A percentile compares a stretch with the other conserved stretches of the same genome.
Conservation (phyloP, 2,329 filamentous ascomycete species). For the Chaetomiaceae sp. region DNA sequence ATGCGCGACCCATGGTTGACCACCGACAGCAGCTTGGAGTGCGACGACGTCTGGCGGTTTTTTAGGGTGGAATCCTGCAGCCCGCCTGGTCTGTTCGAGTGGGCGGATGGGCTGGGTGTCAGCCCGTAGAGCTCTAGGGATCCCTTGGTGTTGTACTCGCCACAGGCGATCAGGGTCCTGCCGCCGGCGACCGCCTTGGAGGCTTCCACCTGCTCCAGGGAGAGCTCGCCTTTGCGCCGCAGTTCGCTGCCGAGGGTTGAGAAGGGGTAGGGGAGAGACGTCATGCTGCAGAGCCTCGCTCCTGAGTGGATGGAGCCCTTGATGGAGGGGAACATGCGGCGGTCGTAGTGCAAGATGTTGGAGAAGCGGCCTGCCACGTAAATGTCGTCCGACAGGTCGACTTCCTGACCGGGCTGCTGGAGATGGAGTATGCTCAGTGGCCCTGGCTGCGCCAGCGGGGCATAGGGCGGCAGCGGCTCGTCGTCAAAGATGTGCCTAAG, state of each 20-base stretch:
- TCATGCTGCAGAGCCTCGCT: slow-evolving; percentile 68
- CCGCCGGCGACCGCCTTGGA: slow-evolving; percentile 51
- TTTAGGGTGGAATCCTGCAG: slow-evolving; percentile 53
- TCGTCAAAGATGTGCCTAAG: slow-evolving; percentile 45
- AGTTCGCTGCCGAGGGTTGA: slow-evolving; percentile 58
- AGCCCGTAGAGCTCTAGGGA: slow-evolving; percentile 82
- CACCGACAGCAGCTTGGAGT: slow-evolving; percentile 76
- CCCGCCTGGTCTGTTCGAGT: slow-evolving; percentile 27
- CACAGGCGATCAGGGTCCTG: slow-evolving; percentile 72
- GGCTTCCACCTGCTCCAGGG: slow-evolving; percentile 48
- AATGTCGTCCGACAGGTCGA: slow-evolving; percentile 68
- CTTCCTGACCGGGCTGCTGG: slow-evolving; percentile 48
- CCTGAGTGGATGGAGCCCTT: slow-evolving; percentile 79
- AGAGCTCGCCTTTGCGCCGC: slow-evolving; percentile 51
- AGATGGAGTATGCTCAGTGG: slow-evolving; percentile 80
- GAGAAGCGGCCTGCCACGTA: slow-evolving; percentile 87
- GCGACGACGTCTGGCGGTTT: slow-evolving; percentile 79
- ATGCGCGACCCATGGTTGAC: slow-evolving; percentile 76
- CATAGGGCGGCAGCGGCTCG: slow-evolving; percentile 55
- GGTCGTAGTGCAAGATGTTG: slow-evolving; percentile 83
- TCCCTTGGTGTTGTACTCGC: slow-evolving; percentile 88
- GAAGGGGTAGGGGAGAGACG: slow-evolving; percentile 65
- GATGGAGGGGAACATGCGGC: slow-evolving; percentile 76
- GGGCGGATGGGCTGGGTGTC: slow-evolving; percentile 29
- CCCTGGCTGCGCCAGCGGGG: slow-evolving; percentile 72